These are phyloP conservation scores for Chlamydomonas sp. DNA, from an alignment of 139 green algal species.

Conservation along the genomic window DNA sequence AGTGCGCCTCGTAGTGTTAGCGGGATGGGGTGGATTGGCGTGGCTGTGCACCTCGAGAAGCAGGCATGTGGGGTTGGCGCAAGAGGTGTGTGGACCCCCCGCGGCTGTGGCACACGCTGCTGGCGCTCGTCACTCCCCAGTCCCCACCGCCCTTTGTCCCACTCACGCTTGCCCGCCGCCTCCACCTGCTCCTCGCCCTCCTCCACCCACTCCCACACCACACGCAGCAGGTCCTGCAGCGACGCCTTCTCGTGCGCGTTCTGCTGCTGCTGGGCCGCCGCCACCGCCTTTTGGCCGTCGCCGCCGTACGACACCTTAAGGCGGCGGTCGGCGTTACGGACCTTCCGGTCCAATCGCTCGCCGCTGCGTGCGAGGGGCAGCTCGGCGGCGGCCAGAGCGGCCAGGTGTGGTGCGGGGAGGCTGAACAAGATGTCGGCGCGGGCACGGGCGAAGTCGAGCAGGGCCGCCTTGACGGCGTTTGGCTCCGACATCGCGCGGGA, in stretches of 20 bases:
- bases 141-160: neutral
- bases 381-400: neutral
- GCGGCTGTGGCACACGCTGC: neutral
- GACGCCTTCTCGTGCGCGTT: constrained; percentile 9
- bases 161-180: constrained; percentile 2
- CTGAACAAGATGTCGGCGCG: constrained; percentile 31
- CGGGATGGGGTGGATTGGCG: neutral
- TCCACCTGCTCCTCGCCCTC: neutral
- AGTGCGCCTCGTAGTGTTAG: neutral
- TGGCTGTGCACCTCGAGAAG: neutral
- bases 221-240: constrained; percentile 26
- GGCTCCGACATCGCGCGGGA: neutral
- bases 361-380: neutral
- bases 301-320: constrained; percentile 4
- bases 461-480: constrained; percentile 19
- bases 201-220: constrained; percentile 36
- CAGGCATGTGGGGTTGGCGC: neutral
- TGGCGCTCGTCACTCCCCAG: neutral
- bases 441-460: constrained; percentile 6
- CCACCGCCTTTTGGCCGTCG: neutral
- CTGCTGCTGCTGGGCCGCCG: neutral
- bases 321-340: constrained; percentile 15
- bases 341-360: constrained; percentile 7
- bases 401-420: neutral
- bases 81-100: neutral